phyloP scores from a whole-genome alignment of 1,284 basidiomycete genomes.

The Pulchroboletus neoregius region DNA sequence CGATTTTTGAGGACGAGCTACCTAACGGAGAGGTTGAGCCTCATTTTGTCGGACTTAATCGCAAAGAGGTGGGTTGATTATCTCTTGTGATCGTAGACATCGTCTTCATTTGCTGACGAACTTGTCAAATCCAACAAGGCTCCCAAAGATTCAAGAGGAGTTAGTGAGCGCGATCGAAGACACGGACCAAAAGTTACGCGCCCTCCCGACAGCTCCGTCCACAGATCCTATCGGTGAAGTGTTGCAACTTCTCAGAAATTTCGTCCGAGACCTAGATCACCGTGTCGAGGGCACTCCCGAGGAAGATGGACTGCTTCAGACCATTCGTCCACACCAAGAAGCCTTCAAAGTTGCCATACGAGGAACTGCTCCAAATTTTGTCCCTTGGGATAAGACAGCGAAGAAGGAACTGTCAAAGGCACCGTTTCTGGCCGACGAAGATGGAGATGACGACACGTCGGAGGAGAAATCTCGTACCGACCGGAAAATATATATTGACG shows the following conservation, averaged over 20 bases:
- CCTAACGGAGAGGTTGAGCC: slow-evolving; percentile 52
- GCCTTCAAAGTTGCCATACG: slow-evolving; percentile 47
- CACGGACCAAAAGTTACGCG: slow-evolving; percentile 35
- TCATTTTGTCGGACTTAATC: slow-evolving; percentile 56
- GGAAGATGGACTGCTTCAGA: slow-evolving; percentile 49
- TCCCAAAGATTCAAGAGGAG: slow-evolving; percentile 57
- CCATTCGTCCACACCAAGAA: slow-evolving; percentile 47
- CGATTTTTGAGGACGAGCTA: slow-evolving; percentile 51
- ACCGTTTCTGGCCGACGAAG: slow-evolving; percentile 45
- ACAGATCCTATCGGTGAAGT: slow-evolving; percentile 55
- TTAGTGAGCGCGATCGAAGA: slow-evolving; percentile 42
- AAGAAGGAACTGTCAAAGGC: slow-evolving; percentile 11
- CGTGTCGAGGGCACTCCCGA: slow-evolving; percentile 52
- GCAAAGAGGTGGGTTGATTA: slow-evolving; percentile 43
- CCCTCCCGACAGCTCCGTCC: slow-evolving; percentile 55
- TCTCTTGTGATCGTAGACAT: too few relatives aligned
- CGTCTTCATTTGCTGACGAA: not conserved
- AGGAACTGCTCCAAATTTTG: slow-evolving; percentile 48
- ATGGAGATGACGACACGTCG: slow-evolving; percentile 8
- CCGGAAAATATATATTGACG: slow-evolving; percentile 48
- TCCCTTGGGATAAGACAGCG: slow-evolving; percentile 31
- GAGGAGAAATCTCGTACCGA: slow-evolving; percentile 19
- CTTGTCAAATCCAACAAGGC: slow-evolving; percentile 37
- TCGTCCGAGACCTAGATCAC: slow-evolving; percentile 42
- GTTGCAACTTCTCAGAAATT: slow-evolving; percentile 42